These are phyloP conservation scores for Coprinellus aureogranulatus DNA, from an alignment of 768 basidiomycete species.

Conservation along the genomic window DNA sequence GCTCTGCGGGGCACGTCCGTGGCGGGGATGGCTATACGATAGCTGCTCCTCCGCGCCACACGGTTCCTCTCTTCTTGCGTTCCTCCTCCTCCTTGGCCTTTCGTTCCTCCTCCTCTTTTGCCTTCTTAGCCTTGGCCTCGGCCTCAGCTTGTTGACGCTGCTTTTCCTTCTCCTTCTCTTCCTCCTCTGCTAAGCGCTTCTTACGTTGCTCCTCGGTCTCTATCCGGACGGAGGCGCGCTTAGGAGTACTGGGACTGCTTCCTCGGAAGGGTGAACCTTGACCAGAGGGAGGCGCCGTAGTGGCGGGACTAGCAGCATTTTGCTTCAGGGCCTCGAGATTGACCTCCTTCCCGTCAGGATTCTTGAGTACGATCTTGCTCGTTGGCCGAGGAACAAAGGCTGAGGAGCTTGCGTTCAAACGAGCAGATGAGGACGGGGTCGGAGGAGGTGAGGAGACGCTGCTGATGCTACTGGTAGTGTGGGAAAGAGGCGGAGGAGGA, in stretches of 20 bases:
- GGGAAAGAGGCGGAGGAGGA: constrained; percentile 49
- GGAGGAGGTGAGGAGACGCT: constrained; percentile 64
- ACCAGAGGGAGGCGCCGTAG: constrained; percentile 33
- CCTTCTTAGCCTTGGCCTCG: constrained; percentile 40
- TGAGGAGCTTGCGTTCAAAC: constrained; percentile 62
- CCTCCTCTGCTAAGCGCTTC: constrained; percentile 45
- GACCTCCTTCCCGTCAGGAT: constrained; percentile 62
- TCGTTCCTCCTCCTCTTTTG: constrained; percentile 42
- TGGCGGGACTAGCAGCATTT: constrained; percentile 37
- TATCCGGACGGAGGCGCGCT: constrained; percentile 51
- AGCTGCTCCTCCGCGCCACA: too few relatives aligned
- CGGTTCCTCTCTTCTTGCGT: constrained; percentile 22
- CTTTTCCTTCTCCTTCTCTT: constrained; percentile 40
- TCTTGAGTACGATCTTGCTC: constrained; percentile 57
- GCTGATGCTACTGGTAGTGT: constrained; percentile 42
- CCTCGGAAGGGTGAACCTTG: constrained; percentile 31
- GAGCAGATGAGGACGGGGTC: constrained; percentile 54
- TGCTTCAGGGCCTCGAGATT: constrained; percentile 55
- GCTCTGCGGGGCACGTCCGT: too few relatives aligned
- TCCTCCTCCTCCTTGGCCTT: constrained; percentile 41
- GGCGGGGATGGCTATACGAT: too few relatives aligned
- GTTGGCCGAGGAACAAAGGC: constrained; percentile 62
- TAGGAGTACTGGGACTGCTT: constrained; percentile 39
- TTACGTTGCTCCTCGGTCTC: constrained; percentile 55
- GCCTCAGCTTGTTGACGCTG: constrained; percentile 40